Conservation (phyloP, 1,284 basidiomycete species). For the Austroboletus novae-zelandiae region DNA sequence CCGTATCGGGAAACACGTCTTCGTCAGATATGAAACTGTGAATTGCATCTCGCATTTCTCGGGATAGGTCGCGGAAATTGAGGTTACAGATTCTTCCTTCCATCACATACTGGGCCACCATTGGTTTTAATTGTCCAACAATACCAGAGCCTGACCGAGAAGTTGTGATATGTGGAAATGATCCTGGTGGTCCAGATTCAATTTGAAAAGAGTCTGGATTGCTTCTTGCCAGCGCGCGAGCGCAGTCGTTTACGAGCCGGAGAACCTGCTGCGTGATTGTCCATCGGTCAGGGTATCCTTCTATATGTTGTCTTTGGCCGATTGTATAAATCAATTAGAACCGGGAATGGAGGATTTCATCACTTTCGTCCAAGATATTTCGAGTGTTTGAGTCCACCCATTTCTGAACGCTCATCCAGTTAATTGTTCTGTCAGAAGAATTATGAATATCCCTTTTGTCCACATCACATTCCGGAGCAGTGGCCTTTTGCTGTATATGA, state of each 20-base stretch:
- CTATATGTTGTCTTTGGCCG: no score
- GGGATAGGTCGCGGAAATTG: constrained; percentile 10
- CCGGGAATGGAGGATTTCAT: constrained; percentile 45
- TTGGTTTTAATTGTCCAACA: constrained; percentile 16
- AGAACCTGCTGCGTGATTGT: constrained; percentile 40
- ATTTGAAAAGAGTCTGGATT: constrained; percentile 18
- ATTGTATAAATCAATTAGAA: constrained; percentile 49
- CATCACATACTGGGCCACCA: constrained; percentile 25
- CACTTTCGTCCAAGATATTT: constrained; percentile 51
- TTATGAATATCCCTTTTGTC: not conserved
- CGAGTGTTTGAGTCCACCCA: constrained; percentile 38
- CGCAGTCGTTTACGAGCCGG: constrained; percentile 15
- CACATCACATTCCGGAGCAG: not conserved
- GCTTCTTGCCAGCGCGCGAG: not conserved
- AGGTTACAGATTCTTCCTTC: constrained; percentile 19
- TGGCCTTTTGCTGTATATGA: not conserved
- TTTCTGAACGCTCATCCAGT: constrained; percentile 21
- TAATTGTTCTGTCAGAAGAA: not conserved
- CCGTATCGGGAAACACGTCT: constrained; percentile 17
- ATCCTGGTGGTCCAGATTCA: constrained; percentile 1
- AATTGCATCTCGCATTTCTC: constrained; percentile 5
- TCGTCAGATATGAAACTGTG: constrained; percentile 20
- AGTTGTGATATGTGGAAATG: constrained; percentile 34
- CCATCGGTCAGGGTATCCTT: no score
- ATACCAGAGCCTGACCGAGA: constrained; percentile 16